Percentiles rank a stretch among this genome's conserved stretches.
Conservation (phyloP, 2,329 filamentous ascomycete species). For the Colletotrichum neosansevieriae region DNA sequence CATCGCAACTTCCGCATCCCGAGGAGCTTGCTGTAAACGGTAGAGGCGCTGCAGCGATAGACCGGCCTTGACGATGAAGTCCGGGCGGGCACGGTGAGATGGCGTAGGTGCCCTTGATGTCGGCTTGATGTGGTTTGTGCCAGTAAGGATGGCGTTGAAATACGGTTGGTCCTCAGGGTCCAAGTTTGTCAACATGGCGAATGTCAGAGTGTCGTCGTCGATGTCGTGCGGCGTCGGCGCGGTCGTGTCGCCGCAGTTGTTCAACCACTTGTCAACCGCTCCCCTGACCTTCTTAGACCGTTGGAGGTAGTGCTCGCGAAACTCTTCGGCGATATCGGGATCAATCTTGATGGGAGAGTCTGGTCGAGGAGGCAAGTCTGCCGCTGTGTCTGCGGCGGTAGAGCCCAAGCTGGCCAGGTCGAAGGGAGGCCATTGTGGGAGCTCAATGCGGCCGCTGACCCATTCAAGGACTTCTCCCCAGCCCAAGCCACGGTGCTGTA, state of each 20-base stretch:
- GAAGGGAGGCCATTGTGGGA: slow-evolving; percentile 92
- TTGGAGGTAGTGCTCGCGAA: slow-evolving; percentile 89
- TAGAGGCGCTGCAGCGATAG: slow-evolving; percentile 88
- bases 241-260: slow-evolving; percentile 79
- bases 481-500: slow-evolving; percentile 77
- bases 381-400: slow-evolving; percentile 70
- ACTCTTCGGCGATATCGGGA: slow-evolving; percentile 93
- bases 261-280: slow-evolving; percentile 93
- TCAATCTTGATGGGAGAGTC: slow-evolving; percentile 81
- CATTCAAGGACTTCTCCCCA: slow-evolving; percentile 97
- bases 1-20: slow-evolving; percentile 87
- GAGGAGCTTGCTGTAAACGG: slow-evolving; percentile 76
- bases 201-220: slow-evolving; percentile 92
- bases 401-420: slow-evolving; percentile 73
- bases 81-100: slow-evolving; percentile 72
- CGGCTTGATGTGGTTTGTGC: slow-evolving; percentile 67
- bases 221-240: slow-evolving; percentile 86
- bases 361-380: slow-evolving; percentile 69
- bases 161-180: slow-evolving; percentile 79
- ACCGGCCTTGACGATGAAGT: slow-evolving; percentile 80
- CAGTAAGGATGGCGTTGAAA: slow-evolving; percentile 83
- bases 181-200: slow-evolving; percentile 92
- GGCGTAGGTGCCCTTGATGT: slow-evolving; percentile 77
- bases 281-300: slow-evolving; percentile 93
- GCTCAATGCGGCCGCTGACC: slow-evolving; percentile 87